phyloP scores from a whole-genome alignment of 805 yeast species.

The Metschnikowia reukaufii region DNA sequence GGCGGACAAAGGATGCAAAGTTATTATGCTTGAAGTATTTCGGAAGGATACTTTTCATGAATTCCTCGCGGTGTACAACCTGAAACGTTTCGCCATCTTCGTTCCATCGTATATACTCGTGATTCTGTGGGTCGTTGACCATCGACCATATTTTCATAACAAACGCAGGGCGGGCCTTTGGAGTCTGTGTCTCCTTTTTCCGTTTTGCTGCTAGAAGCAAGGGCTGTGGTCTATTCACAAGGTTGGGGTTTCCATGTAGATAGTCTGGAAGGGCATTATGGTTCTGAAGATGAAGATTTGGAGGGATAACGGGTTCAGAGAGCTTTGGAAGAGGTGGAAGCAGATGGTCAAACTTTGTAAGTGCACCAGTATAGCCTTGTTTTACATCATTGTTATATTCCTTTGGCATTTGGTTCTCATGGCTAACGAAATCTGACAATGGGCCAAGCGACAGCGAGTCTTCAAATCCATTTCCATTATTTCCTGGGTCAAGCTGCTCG shows the following conservation, averaged over 20 bases:
- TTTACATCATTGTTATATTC: slow-evolving; percentile 1
- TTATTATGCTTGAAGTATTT: slow-evolving; percentile 93
- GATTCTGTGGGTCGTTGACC: slow-evolving; percentile 80
- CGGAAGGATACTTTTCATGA: slow-evolving; percentile 83
- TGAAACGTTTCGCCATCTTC: slow-evolving; percentile 83
- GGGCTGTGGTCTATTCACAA: slow-evolving; percentile 12
- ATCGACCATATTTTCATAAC: slow-evolving; percentile 93
- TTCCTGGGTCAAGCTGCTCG: neutral
- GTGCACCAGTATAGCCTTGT: slow-evolving; percentile 12
- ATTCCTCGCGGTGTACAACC: slow-evolving; percentile 78
- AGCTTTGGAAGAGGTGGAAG: slow-evolving; percentile 22
- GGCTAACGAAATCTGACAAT: slow-evolving; percentile 11
- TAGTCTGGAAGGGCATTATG: slow-evolving; percentile 14
- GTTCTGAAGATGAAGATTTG: slow-evolving; percentile 9
- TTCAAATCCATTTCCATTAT: neutral
- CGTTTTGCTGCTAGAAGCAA: slow-evolving; percentile 21
- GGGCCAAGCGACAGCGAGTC: slow-evolving; percentile 4
- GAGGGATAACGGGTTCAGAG: slow-evolving; percentile 20
- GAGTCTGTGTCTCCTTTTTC: slow-evolving; percentile 33
- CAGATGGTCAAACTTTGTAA: slow-evolving; percentile 12
- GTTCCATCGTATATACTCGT: slow-evolving; percentile 77
- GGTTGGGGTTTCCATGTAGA: slow-evolving; percentile 10
- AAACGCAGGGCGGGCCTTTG: slow-evolving; percentile 81
- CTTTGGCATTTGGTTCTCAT: neutral
- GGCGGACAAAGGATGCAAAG: slow-evolving; percentile 94